Conservation (phyloP, 768 basidiomycete species). For the Hemileccinum rubropunctum region DNA sequence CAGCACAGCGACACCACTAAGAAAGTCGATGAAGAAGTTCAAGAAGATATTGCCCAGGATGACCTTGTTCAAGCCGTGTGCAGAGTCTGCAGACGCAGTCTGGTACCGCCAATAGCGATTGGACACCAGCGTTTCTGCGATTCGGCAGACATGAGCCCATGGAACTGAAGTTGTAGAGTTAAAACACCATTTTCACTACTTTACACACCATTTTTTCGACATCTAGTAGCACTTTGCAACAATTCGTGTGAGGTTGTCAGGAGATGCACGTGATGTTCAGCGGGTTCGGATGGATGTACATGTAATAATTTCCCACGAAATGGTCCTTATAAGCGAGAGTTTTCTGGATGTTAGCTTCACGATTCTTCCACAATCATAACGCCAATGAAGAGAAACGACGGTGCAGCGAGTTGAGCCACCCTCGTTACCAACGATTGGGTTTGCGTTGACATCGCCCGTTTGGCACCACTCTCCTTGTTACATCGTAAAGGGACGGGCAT, state of each 20-base stretch:
- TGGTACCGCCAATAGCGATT: too few relatives aligned
- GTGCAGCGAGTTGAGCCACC: slow-evolving; percentile 60
- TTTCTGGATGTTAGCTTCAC: neutral
- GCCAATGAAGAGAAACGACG: slow-evolving; percentile 51
- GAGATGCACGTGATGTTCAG: too few relatives aligned
- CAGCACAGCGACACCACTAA: slow-evolving; percentile 14
- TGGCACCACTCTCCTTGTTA: slow-evolving; percentile 62
- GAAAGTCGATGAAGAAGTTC: slow-evolving; percentile 28
- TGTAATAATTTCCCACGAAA: slow-evolving; percentile 23
- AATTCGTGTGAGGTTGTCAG: too few relatives aligned
- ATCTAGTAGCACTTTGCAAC: too few relatives aligned
- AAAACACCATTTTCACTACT: too few relatives aligned
- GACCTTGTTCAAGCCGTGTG: slow-evolving; percentile 6
- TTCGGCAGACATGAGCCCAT: too few relatives aligned
- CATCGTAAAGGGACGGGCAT: slow-evolving; percentile 56
- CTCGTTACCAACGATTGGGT: slow-evolving; percentile 34
- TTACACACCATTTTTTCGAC: too few relatives aligned
- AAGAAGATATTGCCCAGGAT: slow-evolving; percentile 26
- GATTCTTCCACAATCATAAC: slow-evolving; percentile 51
- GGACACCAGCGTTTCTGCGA: too few relatives aligned
- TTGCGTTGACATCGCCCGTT: slow-evolving; percentile 63
- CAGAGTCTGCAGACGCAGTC: too few relatives aligned
- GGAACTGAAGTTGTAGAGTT: too few relatives aligned
- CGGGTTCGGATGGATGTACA: too few relatives aligned
- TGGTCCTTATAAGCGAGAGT: slow-evolving; percentile 1